A percentile compares a stretch with the other conserved stretches of the same genome.
Evolutionary conservation across 768 basidiomycete species (phyloP).

Genomic region (Russula sp.): DNA sequence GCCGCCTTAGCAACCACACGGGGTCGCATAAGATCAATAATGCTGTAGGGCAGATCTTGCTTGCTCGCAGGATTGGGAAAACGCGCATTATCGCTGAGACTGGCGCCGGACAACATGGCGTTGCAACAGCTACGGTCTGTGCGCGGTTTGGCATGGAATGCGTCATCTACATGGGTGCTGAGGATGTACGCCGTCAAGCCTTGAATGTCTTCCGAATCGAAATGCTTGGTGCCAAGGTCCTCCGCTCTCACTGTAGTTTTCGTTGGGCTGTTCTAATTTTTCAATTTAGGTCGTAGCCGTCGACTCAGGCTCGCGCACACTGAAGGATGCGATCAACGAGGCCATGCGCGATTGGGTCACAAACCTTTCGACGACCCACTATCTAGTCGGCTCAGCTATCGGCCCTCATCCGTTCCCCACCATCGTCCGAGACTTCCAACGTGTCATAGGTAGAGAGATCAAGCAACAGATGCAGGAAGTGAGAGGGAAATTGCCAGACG

Average conservation of each 20-base stretch:
- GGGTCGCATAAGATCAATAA: conserved; percentile 99
- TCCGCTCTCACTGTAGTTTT: neutral
- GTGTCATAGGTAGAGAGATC: conserved; percentile 91
- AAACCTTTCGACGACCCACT: conserved; percentile 89
- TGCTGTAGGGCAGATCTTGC: conserved; percentile 94
- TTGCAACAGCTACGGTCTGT: conserved; percentile 97
- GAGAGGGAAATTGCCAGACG: conserved; percentile 86
- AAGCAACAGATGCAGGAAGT: conserved; percentile 71
- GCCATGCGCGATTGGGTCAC: conserved; percentile 99
- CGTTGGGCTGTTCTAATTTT: neutral
- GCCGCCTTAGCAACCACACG: conserved; percentile 73
- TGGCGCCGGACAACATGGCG: conserved; percentile 97
- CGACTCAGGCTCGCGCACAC: conserved; percentile 84
- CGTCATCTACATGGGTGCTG: conserved; percentile 95
- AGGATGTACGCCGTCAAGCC: conserved; percentile 93
- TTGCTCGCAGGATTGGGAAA: conserved; percentile 92
- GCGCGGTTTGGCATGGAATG: conserved; percentile 96
- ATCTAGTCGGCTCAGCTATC: conserved; percentile 94
- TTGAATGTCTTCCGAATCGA: conserved; percentile 97
- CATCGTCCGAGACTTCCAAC: conserved; percentile 97
- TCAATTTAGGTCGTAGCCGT: conserved; percentile 79
- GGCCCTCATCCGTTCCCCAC: conserved; percentile 99
- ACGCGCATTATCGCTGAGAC: conserved; percentile 98
- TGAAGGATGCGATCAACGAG: conserved; percentile 98
- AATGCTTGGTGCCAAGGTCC: conserved; percentile 90